phyloP scores from a whole-genome alignment of 768 basidiomycete genomes.

The Zangia roseola region DNA sequence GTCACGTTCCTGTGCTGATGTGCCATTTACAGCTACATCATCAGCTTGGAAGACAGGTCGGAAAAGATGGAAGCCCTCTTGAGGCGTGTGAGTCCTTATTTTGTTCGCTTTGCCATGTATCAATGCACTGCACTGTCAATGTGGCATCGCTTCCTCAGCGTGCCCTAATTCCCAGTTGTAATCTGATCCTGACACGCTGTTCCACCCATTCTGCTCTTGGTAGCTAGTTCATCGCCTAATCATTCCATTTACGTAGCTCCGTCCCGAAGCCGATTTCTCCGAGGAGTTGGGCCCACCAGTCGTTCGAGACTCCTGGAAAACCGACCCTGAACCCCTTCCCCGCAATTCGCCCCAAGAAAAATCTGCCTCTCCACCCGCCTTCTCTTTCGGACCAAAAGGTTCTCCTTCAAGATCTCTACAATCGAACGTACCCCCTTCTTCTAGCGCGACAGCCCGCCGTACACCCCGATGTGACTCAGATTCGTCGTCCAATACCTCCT shows the following conservation, averaged over 20 bases:
- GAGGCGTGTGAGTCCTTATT: slow-evolving; percentile 41
- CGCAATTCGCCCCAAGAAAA: slow-evolving; percentile 20
- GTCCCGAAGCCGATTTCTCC: slow-evolving; percentile 60
- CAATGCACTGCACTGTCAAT: background rate
- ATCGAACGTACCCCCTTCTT: slow-evolving; percentile 5
- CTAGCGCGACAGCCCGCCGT: slow-evolving; percentile 2
- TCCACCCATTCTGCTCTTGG: background rate
- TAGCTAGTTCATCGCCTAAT: slow-evolving; percentile 8
- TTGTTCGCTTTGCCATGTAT: background rate
- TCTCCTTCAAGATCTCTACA: slow-evolving; percentile 12
- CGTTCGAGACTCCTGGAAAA: slow-evolving; percentile 63
- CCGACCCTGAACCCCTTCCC: slow-evolving; percentile 19
- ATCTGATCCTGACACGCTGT: background rate
- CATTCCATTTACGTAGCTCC: slow-evolving; percentile 42
- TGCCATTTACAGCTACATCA: slow-evolving; percentile 46
- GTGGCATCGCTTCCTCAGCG: background rate
- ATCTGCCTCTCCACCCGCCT: slow-evolving; percentile 19
- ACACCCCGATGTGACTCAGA: slow-evolving; percentile 29
- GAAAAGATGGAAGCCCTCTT: slow-evolving; percentile 56
- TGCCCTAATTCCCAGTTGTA: background rate
- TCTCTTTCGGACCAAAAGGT: slow-evolving; percentile 13
- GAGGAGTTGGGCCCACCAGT: slow-evolving; percentile 62
- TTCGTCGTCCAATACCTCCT: slow-evolving; percentile 30
- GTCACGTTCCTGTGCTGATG: background rate
- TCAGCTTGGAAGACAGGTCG: slow-evolving; percentile 55